Percentiles rank a stretch among this genome's conserved stretches.
These are phyloP conservation scores for Dissophora globulifera DNA, from an alignment of 192 early-diverging fungal species.

Conservation along the genomic window DNA sequence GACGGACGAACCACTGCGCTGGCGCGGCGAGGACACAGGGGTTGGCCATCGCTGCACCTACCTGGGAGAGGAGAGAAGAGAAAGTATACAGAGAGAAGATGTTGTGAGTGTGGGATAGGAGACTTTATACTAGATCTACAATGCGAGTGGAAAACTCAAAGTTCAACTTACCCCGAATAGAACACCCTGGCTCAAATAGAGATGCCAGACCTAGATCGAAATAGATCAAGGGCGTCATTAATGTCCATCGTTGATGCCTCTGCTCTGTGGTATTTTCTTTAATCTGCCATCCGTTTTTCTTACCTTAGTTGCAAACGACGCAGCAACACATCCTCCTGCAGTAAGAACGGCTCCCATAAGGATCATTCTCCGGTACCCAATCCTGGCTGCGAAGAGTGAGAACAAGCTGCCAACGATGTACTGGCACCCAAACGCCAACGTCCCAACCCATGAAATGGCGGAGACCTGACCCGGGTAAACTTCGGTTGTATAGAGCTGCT, in stretches of 20 bases:
- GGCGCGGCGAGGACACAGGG: conserved; percentile 64
- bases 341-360: conserved; percentile 26
- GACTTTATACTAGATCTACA: no score
- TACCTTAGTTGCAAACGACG: conserved; percentile 60
- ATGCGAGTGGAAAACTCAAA: no score
- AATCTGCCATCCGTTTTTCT: no score
- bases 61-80: conserved; percentile 3
- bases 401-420: conserved; percentile 39
- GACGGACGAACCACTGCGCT: conserved; percentile 74
- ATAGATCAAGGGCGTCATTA: no score
- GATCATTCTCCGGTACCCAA: conserved; percentile 48
- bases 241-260: no score
- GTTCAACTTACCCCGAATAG: conserved; percentile 57
- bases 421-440: conserved; percentile 40
- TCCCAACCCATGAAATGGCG: conserved; percentile 57
- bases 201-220: conserved; percentile 48
- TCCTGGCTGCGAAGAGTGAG: conserved; percentile 40
- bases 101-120: no score
- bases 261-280: no score
- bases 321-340: conserved; percentile 33
- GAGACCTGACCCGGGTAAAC: conserved; percentile 53
- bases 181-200: conserved; percentile 60
- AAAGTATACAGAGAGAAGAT: background rate
- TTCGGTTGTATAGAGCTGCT: conserved; percentile 56
- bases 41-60: conserved; percentile 49